These are phyloP conservation scores for Fusarium sp. DNA, from an alignment of 2,329 filamentous ascomycete species.

Conservation along the genomic window DNA sequence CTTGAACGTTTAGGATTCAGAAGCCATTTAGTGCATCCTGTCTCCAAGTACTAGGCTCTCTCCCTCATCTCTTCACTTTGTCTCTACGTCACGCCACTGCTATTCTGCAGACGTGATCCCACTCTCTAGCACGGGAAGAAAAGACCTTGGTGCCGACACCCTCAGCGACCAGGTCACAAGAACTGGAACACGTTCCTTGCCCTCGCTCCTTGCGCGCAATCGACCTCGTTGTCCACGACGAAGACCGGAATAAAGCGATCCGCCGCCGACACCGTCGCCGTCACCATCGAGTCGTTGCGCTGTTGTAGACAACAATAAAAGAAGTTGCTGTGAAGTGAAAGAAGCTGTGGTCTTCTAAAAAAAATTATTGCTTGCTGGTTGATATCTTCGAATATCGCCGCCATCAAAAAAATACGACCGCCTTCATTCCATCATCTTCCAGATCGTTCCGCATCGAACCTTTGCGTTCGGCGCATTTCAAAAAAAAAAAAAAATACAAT, in stretches of 20 bases:
- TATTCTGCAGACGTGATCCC: constrained; percentile 37
- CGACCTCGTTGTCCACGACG: constrained; percentile 54
- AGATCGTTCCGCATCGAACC: constrained; percentile 43
- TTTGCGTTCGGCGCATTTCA: constrained; percentile 40
- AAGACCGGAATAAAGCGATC: constrained; percentile 55
- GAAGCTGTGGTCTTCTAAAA: constrained; percentile 40
- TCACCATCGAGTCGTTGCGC: constrained; percentile 53
- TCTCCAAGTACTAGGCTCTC: constrained; percentile 26
- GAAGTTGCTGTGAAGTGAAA: constrained; percentile 54
- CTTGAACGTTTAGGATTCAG: constrained; percentile 21
- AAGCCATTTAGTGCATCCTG: constrained; percentile 17
- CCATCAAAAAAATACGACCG: constrained; percentile 11
- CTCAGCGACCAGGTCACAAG: constrained; percentile 52
- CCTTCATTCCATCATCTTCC: constrained; percentile 14
- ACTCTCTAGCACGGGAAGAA: constrained; percentile 45
- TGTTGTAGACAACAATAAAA: constrained; percentile 58
- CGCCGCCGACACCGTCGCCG: constrained; percentile 52
- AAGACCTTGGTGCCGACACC: constrained; percentile 48
- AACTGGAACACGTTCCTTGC: constrained; percentile 62
- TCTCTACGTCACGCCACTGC: constrained; percentile 36
- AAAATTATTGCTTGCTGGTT: constrained; percentile 30
- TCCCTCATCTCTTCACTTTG: constrained; percentile 26
- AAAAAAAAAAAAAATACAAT: constrained; percentile 30
- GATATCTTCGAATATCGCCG: constrained; percentile 27
- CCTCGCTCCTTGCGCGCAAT: constrained; percentile 53